phyloP scores from a whole-genome alignment of 305 asterid genomes.

The Stenogyne calaminthoides region DNA sequence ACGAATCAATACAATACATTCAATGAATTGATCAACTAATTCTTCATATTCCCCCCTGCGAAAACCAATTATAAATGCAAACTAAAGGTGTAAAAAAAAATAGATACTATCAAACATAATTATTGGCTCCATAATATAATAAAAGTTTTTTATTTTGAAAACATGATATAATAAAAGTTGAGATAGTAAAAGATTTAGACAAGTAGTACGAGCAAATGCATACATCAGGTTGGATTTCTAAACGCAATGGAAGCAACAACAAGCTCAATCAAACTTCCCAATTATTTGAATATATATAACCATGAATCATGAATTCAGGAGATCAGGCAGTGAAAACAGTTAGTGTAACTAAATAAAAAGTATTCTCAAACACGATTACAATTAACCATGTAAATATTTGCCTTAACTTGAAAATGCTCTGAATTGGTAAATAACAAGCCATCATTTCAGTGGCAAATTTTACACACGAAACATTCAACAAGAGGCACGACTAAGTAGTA shows the following conservation, averaged over 20 bases:
- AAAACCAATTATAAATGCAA: too few species aligned
- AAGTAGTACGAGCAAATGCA: too few species aligned
- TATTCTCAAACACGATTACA: conserved; percentile 19
- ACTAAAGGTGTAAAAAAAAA: too few species aligned
- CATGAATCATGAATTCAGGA: not conserved
- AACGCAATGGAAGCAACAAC: not conserved
- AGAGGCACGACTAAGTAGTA: conserved; percentile 20
- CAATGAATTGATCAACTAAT: too few species aligned
- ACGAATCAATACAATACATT: too few species aligned
- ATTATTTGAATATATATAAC: conserved; percentile 11
- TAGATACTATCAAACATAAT: too few species aligned
- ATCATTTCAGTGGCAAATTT: conserved; percentile 25
- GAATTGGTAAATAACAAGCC: conserved; percentile 37
- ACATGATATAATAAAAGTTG: too few species aligned
- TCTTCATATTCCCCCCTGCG: too few species aligned
- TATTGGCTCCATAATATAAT: too few species aligned
- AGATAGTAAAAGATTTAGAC: too few species aligned
- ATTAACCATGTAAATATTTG: conserved; percentile 17
- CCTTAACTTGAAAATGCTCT: conserved; percentile 9
- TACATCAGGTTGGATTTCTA: too few species aligned
- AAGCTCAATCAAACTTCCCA: not conserved
- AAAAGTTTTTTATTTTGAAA: too few species aligned
- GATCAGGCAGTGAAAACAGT: not conserved
- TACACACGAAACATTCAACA: conserved; percentile 33
- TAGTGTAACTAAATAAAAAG: conserved; percentile 12